Conservation (phyloP, 2,329 filamentous ascomycete genomes). For the Amylocarpus encephaloides region DNA sequence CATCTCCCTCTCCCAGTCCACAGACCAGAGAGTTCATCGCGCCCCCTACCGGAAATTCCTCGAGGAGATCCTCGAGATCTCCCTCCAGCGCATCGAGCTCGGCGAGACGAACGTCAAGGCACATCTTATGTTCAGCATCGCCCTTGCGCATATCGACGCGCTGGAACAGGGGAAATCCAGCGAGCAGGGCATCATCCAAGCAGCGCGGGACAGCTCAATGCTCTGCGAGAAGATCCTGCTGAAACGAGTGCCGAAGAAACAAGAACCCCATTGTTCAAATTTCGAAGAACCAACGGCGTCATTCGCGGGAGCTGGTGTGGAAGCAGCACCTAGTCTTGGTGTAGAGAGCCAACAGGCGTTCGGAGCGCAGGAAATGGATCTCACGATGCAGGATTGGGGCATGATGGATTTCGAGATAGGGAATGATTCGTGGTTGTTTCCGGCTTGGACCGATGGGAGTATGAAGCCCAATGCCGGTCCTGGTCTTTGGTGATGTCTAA, state of each 20-base stretch:
- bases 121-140: slow-evolving; percentile 36
- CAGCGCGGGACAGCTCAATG: slow-evolving; percentile 15
- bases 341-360: not conserved
- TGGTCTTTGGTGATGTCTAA: not conserved
- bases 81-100: slow-evolving; percentile 31
- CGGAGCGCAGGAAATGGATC: not conserved
- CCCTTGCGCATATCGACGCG: slow-evolving; percentile 36
- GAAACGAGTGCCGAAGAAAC: not conserved
- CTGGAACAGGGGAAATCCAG: slow-evolving; percentile 11
- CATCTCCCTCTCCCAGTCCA: slow-evolving; percentile 23
- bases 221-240: slow-evolving; percentile 17
- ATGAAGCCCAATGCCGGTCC: not conserved
- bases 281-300: not conserved
- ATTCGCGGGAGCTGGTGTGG: not conserved
- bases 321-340: not conserved
- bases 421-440: not conserved
- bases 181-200: slow-evolving; percentile 13
- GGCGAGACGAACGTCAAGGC: slow-evolving; percentile 42
- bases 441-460: not conserved
- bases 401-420: slow-evolving; percentile 1
- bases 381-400: slow-evolving; percentile 6
- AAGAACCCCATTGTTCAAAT: not conserved
- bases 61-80: slow-evolving; percentile 26
- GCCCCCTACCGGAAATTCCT: slow-evolving; percentile 31
- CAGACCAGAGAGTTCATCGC: slow-evolving; percentile 26